Percentiles rank a stretch among this genome's conserved stretches.
These are phyloP conservation scores for Trichoderma simmonsii DNA, from an alignment of 2,329 filamentous ascomycete genomes.

Conservation along the genomic window DNA sequence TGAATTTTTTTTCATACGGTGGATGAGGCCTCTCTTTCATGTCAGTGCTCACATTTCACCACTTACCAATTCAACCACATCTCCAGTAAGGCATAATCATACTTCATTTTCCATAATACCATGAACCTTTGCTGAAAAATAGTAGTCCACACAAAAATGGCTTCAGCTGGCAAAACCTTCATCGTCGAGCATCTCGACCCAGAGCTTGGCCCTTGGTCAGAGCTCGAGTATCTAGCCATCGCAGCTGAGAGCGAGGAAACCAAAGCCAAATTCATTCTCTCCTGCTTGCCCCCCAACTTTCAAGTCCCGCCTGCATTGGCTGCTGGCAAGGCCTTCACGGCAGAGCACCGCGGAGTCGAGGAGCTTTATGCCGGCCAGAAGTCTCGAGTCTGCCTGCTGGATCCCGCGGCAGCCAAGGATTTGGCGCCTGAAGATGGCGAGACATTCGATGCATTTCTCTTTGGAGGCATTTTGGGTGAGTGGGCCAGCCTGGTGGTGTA, in stretches of 20 bases:
- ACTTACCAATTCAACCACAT: background rate
- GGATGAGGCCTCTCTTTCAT: background rate
- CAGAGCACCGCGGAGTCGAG: slow-evolving; percentile 77
- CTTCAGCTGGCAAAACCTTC: slow-evolving; percentile 62
- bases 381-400: slow-evolving; percentile 78
- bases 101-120: background rate
- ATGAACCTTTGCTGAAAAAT: background rate
- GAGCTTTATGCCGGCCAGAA: slow-evolving; percentile 72
- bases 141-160: slow-evolving; percentile 31
- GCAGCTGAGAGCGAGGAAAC: slow-evolving; percentile 71
- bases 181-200: slow-evolving; percentile 96
- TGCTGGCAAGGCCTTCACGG: slow-evolving; percentile 59
- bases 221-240: slow-evolving; percentile 87
- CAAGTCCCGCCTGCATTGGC: slow-evolving; percentile 59
- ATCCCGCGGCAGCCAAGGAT: slow-evolving; percentile 79
- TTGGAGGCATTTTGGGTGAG: slow-evolving; percentile 90
- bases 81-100: background rate
- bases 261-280: slow-evolving; percentile 72
- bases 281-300: slow-evolving; percentile 70
- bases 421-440: slow-evolving; percentile 79
- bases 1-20: background rate
- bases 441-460: slow-evolving; percentile 85
- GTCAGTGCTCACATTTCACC: background rate
- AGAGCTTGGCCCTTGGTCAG: slow-evolving; percentile 90
- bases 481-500: slow-evolving; percentile 11